These are phyloP conservation scores for Colletotrichum lentis DNA, from an alignment of 2,329 filamentous ascomycete genomes.

Conservation along the genomic window DNA sequence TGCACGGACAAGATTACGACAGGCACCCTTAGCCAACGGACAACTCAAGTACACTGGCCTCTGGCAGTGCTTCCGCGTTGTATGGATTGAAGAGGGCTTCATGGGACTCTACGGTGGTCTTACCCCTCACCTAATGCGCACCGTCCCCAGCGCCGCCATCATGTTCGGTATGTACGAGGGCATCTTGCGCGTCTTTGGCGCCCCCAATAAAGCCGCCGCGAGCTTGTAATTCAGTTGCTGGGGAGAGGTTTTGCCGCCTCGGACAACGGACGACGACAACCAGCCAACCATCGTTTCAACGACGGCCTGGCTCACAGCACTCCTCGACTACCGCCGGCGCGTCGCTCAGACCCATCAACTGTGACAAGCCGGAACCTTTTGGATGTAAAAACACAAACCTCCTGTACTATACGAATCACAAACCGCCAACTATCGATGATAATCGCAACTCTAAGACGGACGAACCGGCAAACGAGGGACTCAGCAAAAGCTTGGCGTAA, in stretches of 20 bases:
- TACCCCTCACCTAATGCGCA: constrained; percentile 88
- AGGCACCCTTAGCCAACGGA: constrained; percentile 78
- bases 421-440: neutral
- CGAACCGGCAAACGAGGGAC: neutral
- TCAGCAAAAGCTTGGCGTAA: neutral
- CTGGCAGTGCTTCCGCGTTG: constrained; percentile 84
- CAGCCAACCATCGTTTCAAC: neutral
- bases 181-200: constrained; percentile 59
- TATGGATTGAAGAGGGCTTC: constrained; percentile 89
- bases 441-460: neutral
- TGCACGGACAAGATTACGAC: constrained; percentile 82
- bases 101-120: constrained; percentile 87
- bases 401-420: neutral
- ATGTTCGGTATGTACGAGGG: constrained; percentile 91
- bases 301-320: neutral
- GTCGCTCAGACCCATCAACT: neutral
- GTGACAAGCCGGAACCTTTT: neutral
- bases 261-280: neutral
- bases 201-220: constrained; percentile 28
- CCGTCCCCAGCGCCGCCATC: constrained; percentile 91
- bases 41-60: constrained; percentile 87
- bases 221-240: constrained; percentile 4
- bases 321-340: neutral
- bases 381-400: constrained; percentile 2
- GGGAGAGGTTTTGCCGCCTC: neutral